phyloP scores from a whole-genome alignment of 2,329 filamentous ascomycete genomes.

The Aspergillus nomiae region DNA sequence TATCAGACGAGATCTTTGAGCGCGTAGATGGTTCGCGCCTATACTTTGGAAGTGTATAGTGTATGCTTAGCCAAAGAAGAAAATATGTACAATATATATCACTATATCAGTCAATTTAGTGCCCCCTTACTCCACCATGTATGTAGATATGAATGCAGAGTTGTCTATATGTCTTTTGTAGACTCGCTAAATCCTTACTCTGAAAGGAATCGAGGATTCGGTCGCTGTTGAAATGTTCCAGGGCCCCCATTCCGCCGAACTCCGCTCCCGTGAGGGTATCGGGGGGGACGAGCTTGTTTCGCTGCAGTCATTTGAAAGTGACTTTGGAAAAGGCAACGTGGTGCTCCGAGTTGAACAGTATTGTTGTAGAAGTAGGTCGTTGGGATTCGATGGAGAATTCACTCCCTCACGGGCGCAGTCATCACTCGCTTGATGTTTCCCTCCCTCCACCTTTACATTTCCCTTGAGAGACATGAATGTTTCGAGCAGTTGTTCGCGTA shows the following conservation, averaged over 20 bases:
- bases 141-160: neutral
- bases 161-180: neutral
- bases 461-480: constrained; percentile 82
- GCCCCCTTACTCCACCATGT: neutral
- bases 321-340: neutral
- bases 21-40: neutral
- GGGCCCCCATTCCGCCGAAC: neutral
- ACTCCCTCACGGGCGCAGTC: neutral
- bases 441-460: constrained; percentile 73
- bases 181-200: neutral
- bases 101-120: neutral
- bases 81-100: neutral
- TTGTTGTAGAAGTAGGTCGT: too few species aligned
- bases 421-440: constrained; percentile 31
- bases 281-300: neutral
- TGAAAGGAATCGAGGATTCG: neutral
- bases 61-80: neutral
- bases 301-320: neutral
- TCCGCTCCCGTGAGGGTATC: neutral
- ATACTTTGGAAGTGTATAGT: neutral
- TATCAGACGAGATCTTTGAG: neutral
- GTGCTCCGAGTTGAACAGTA: neutral
- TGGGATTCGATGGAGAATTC: neutral
- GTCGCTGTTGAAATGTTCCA: neutral
- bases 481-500: constrained; percentile 82